Evolutionary conservation across 1,139 yeast species (phyloP).

Genomic region (Nakaseomyces sp.): DNA sequence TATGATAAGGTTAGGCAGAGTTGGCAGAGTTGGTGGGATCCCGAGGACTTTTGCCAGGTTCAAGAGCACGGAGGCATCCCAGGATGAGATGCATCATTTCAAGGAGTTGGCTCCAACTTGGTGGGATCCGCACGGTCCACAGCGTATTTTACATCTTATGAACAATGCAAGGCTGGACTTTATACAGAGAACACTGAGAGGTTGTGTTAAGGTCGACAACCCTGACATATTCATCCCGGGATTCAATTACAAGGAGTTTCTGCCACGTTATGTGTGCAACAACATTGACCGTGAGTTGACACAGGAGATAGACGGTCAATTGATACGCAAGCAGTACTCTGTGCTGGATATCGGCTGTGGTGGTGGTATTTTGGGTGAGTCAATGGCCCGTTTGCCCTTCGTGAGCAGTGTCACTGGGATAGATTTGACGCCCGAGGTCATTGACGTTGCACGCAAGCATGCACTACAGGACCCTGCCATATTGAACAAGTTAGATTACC

Average conservation of each 20-base stretch:
- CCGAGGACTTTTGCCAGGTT: neutral
- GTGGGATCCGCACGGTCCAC: slow-evolving; percentile 97
- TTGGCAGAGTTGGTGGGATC: neutral
- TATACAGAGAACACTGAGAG: slow-evolving; percentile 51
- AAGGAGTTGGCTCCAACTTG: slow-evolving; percentile 77
- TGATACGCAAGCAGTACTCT: slow-evolving; percentile 32
- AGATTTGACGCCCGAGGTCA: slow-evolving; percentile 75
- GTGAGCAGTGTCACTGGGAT: slow-evolving; percentile 65
- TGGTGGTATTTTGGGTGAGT: slow-evolving; percentile 86
- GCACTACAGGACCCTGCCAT: slow-evolving; percentile 55
- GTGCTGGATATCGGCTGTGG: slow-evolving; percentile 95
- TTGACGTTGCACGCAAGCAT: slow-evolving; percentile 72
- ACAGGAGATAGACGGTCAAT: slow-evolving; percentile 37
- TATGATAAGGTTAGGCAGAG: neutral
- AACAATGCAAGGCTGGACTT: slow-evolving; percentile 83
- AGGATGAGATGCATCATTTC: slow-evolving; percentile 68
- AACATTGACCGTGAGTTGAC: slow-evolving; percentile 44
- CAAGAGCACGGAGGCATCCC: slow-evolving; percentile 24
- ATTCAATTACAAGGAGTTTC: slow-evolving; percentile 48
- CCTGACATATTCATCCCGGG: slow-evolving; percentile 69
- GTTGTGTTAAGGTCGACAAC: slow-evolving; percentile 35
- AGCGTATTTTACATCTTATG: slow-evolving; percentile 89
- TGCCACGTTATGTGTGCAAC: slow-evolving; percentile 47
- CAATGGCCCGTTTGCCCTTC: slow-evolving; percentile 67
- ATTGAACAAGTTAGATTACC: slow-evolving; percentile 46